Evolutionary conservation across 148 eudicot genomes (phyloP), one percentile per base, ranked within the genome.

Genomic region (Tetragonia tetragonoides): DNA sequence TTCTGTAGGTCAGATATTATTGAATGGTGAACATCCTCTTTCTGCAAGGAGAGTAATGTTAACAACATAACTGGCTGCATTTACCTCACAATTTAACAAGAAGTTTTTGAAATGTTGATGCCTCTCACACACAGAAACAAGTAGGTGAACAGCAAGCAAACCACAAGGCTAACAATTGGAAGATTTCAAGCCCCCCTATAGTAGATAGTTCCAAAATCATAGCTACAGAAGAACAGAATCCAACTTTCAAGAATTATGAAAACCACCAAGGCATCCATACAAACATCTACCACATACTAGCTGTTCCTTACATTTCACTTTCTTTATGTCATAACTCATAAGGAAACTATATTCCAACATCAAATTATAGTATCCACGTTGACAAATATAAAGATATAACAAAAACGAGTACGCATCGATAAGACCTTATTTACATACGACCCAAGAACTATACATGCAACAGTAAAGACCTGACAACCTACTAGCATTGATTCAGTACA

Each of bases 21-120:
- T 64, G 99, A 96, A 83, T 96, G 99, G 85, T 96, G 99, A 71
- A 96, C 99, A 84, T 96, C 99, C 86, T 96, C 99, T 90, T 96
- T 96, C 99, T 96, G 97, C 87, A 81, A 47, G 82, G 40, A 66
- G 15, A 15, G 60, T 6, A 57, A 53, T 54, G 76, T 54, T 66
- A 75, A 66, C 65, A 59, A 49, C 46, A 64, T 68, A 38, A 1
- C 34, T 28, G 10, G 7, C 75, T 39, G 23, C 49, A 70, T 66
- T n/a, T 41, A 51, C 18, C 9, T 6, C 11, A 39, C 44, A 10
- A 37, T 9, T 23, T 42, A 21, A 38, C 7, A 53, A 18, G 60
- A 44, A 18, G 23, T 3, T 2, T 20, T 28, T 56, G 23, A 37
- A 24, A 39, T 41, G 42, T 57, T 24, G 34, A 40, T 21, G 24